phyloP scores from a whole-genome alignment of 495 filamentous ascomycete genomes.

The Cercophora scortea region DNA sequence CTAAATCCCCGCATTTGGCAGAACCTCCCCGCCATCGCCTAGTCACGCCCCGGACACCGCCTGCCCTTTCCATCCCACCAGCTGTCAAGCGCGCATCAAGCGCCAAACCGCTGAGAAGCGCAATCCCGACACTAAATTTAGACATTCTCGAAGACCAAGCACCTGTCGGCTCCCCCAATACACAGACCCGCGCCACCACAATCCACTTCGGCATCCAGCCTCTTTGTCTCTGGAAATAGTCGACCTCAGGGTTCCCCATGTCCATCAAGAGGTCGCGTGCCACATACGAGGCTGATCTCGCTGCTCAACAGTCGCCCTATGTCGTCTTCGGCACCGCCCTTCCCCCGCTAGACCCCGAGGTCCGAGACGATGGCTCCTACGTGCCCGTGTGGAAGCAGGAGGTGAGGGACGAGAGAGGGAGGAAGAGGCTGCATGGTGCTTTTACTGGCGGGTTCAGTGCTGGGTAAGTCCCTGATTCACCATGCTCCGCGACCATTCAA shows the following conservation, averaged over 20 bases:
- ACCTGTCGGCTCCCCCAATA: not conserved
- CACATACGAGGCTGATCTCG: constrained; percentile 69
- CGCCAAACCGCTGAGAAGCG: not conserved
- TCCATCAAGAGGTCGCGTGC: constrained; percentile 73
- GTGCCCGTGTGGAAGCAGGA: constrained; percentile 96
- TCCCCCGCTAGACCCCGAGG: constrained; percentile 67
- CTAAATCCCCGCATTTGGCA: constrained; percentile 2
- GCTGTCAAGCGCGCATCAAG: not conserved
- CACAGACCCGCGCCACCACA: no score
- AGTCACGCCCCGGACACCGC: not conserved
- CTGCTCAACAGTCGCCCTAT: constrained; percentile 67
- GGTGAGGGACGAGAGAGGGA: constrained; percentile 85
- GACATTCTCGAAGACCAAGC: not conserved
- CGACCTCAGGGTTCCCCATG: constrained; percentile 39
- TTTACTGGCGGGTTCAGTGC: constrained; percentile 97
- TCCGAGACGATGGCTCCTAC: constrained; percentile 88
- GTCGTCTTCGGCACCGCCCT: constrained; percentile 81
- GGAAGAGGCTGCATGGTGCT: constrained; percentile 88
- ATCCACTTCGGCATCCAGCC: no score
- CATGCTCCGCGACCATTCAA: not conserved
- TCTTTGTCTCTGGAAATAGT: not conserved
- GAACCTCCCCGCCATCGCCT: not conserved
- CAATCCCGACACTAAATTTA: not conserved
- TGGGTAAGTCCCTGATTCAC: constrained; percentile 51
- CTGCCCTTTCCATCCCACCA: not conserved